A percentile compares a stretch with the other conserved stretches of the same genome.
phyloP scores from a whole-genome alignment of 345 rosid species.

The Populus ilicifolia region DNA sequence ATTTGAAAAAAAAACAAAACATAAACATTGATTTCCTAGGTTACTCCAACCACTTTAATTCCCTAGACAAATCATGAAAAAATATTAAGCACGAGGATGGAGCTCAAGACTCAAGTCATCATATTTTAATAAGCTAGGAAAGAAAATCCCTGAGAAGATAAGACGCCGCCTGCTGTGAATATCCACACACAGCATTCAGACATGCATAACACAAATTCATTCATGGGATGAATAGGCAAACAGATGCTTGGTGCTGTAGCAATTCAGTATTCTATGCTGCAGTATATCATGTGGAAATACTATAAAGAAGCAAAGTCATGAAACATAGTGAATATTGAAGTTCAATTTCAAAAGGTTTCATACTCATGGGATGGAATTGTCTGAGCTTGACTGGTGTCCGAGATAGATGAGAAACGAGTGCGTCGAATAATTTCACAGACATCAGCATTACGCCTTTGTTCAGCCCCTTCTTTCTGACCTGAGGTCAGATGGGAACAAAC shows the following conservation, averaged over 20 bases:
- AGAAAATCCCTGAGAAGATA: neutral
- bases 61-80: neutral
- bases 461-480: slow-evolving; percentile 92
- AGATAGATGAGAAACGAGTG: slow-evolving; percentile 67
- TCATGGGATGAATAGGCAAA: neutral
- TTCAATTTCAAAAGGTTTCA: slow-evolving; percentile 20
- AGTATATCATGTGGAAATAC: neutral
- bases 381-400: slow-evolving; percentile 66
- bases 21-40: neutral
- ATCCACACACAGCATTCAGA: neutral
- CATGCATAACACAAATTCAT: neutral
- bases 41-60: neutral
- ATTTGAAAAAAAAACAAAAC: neutral
- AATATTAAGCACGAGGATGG: neutral
- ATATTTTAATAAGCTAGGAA: neutral
- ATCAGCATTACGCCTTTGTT: slow-evolving; percentile 83
- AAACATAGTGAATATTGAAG: slow-evolving; percentile 2
- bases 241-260: neutral
- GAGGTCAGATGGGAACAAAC: slow-evolving; percentile 98
- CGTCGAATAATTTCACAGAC: slow-evolving; percentile 77
- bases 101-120: neutral
- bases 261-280: neutral
- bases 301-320: too few species aligned
- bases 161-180: neutral
- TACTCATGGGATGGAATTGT: slow-evolving; percentile 94